A percentile compares a stretch with the other conserved stretches of the same genome.
Evolutionary conservation across 164 flowering plant species (phyloP).

Genomic region (Vitis rotundifolia): DNA sequence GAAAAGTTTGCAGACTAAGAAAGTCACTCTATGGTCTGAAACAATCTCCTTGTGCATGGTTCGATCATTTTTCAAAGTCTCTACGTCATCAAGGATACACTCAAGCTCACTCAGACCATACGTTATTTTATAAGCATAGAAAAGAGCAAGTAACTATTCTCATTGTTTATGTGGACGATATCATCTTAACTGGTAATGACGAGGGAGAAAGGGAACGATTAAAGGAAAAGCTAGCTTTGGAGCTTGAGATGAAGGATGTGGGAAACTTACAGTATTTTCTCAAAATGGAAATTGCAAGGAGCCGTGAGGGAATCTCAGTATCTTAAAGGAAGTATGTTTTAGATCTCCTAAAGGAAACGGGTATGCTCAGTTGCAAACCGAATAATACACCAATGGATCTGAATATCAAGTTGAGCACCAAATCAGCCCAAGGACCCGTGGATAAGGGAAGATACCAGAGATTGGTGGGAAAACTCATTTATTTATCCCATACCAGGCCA

Average conservation of each 20-base stretch:
- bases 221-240: neutral
- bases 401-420: too few species aligned
- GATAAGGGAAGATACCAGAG: too few species aligned
- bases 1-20: neutral
- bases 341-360: neutral
- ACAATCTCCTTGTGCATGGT: neutral
- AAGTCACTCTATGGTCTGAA: neutral
- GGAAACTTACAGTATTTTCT: neutral
- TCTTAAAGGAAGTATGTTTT: neutral
- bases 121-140: neutral
- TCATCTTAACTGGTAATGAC: neutral
- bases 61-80: too few species aligned
- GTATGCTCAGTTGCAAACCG: neutral
- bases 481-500: too few species aligned
- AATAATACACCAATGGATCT: neutral
- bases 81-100: neutral
- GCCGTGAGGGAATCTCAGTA: neutral
- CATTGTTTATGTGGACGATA: neutral
- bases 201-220: neutral
- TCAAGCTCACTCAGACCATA: neutral
- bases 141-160: neutral
- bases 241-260: neutral
- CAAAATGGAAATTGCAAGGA: neutral
- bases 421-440: too few species aligned
- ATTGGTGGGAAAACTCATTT: too few species aligned